phyloP scores from a whole-genome alignment of 306 rosid genomes.

The Malus domestica region DNA sequence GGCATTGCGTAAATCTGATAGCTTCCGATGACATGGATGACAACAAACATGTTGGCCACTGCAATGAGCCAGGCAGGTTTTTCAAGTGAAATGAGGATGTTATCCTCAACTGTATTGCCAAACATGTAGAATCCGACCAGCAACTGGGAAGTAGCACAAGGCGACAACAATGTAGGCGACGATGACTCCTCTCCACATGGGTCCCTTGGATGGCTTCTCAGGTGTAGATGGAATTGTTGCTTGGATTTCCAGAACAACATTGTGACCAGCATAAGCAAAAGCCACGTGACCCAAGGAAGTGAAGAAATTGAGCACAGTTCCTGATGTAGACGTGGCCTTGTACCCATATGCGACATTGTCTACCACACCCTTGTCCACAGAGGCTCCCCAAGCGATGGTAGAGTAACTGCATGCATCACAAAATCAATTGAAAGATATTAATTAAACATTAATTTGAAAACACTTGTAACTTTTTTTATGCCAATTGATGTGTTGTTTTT shows the following conservation, averaged over 20 bases:
- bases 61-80: constrained; percentile 82
- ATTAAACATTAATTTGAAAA: not conserved
- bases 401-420: constrained; percentile 54
- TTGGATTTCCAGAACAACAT: constrained; percentile 88
- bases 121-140: constrained; percentile 70
- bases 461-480: not conserved
- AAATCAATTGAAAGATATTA: not conserved
- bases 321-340: constrained; percentile 34
- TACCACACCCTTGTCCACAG: constrained; percentile 54
- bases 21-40: constrained; percentile 86
- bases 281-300: constrained; percentile 72
- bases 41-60: constrained; percentile 79
- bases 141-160: constrained; percentile 88
- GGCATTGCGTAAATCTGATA: constrained; percentile 97
- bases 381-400: constrained; percentile 79
- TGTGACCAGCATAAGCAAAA: constrained; percentile 95
- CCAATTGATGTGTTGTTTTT: too few species aligned
- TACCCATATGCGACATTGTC: constrained; percentile 49
- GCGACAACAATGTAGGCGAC: constrained; percentile 86
- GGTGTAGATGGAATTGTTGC: constrained; percentile 94
- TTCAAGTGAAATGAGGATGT: constrained; percentile 58
- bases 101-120: constrained; percentile 45
- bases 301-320: constrained; percentile 54
- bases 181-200: constrained; percentile 92
- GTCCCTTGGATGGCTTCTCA: constrained; percentile 79